Base-by-base conservation (phyloP, 805 yeast species). In the Scheffersomyces amazonensis region DNA sequence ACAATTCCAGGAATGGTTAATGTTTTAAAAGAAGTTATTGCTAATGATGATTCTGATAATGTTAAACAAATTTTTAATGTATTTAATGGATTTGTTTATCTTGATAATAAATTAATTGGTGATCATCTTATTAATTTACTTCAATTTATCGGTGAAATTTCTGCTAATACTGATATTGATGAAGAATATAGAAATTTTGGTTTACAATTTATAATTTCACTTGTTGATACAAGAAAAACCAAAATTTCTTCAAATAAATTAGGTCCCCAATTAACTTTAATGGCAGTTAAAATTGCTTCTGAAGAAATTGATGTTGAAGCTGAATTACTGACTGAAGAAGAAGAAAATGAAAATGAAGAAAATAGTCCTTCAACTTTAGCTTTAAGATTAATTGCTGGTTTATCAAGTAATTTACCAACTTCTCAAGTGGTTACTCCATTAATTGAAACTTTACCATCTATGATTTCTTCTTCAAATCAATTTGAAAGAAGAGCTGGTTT, bases 301-400 rank as follows among this genome's bases (percentile, higher is more conserved):
- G 96, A 87, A 64, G 80, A 76, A 52, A 61, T 66, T 36, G 95
- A 85, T 52, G 79, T 83, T 39, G 93, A 85, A 48, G 83, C 79
- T 32, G 91, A 84, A 58, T 73, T 85, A 47, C 79, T 80, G 46
- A 81, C 78, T 43, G 91, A 85, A 53, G 90, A 84, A 46, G 96
- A 87, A 57, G 95, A 89, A 52, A 91, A 87, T 50, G 96, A 89
- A 62, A 89, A 87, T 56, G 96, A 89, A 66, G 98, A 91, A 64
- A 84, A 80, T 54, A 76, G 81, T 39, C 95, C 96, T 40, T 64
- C 81, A 31, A 62, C 83, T 35, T 74, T 88, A 48, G 96, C 95
- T 12, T 73, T 89, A 52, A 79, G 96, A 66, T 69, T 91, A 42
- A 62, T 93, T 37, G 85, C 87, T 37, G 77, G 78, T 54, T 79